Base-by-base conservation (phyloP, 1,284 basidiomycete genomes). In the Pseudozyma flocculosa region DNA sequence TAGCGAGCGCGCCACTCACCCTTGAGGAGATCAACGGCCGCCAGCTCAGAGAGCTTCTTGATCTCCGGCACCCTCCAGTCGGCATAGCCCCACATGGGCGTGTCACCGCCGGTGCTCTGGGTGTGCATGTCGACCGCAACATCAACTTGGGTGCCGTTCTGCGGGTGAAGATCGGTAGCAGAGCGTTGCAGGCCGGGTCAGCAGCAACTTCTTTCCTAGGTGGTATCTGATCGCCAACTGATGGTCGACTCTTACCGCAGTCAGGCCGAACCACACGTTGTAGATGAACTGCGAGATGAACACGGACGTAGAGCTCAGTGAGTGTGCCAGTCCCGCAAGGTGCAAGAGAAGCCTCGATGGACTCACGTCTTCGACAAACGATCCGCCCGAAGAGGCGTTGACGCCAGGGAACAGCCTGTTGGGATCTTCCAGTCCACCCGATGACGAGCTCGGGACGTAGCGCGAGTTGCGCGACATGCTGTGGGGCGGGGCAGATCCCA, bases 121-220 rank as follows among this genome's bases (percentile, higher is more conserved):
- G 38, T 40, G 18, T 40, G 38, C 38, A 40, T 40, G 38, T 40
- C 38, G 21, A 40, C 38, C 4, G 38, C 38, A 10, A 40, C 38
- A 14, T 40, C 38, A 10, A 40, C 38, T 21, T 40, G 38, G 18
- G 38, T 40, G 3, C 18, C 38, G 21, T 21, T 40, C 18, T 34
- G 32, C 32, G 29, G 29, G 13, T 7, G 13, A 5, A 29, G 29
- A 29, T n/a, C n/a, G n/a, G n/a, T n/a, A n/a, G n/a, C n/a, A n/a
- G n/a, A n/a, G n/a, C n/a, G n/a, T n/a, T n/a, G n/a, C n/a, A n/a
- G n/a, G n/a, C n/a, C n/a, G n/a, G n/a, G n/a, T n/a, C n/a, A n/a
- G n/a, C n/a, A n/a, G n/a, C n/a, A n/a, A n/a, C n/a, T n/a, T n/a
- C n/a, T n/a, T n/a, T n/a, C n/a, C n/a, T n/a, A n/a, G n/a, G n/a